Evolutionary conservation across 352 stramenopile genomes (phyloP).

Genomic region (Phytophthora palmivora): DNA sequence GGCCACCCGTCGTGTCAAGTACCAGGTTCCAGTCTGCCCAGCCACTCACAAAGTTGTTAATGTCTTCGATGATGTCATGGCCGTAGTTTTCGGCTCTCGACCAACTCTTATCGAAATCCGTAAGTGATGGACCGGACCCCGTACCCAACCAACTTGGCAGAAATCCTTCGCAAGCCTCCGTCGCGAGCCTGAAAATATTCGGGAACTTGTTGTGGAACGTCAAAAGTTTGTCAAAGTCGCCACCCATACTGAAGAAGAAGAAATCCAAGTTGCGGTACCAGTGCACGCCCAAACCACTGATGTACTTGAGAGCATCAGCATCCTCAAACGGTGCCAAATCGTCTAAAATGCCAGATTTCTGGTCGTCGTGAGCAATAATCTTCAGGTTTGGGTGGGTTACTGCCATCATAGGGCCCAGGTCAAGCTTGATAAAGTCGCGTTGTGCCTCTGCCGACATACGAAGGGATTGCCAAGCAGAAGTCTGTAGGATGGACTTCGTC

Average conservation of each 20-base stretch:
- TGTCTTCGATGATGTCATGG: conserved; percentile 84
- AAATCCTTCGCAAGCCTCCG: conserved; percentile 80
- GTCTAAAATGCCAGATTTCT: conserved; percentile 67
- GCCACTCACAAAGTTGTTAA: conserved; percentile 68
- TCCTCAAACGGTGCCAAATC: conserved; percentile 53
- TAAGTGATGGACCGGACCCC: conserved; percentile 50
- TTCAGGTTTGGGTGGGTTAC: conserved; percentile 78
- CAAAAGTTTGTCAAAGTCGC: conserved; percentile 58
- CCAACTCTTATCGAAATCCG: conserved; percentile 59
- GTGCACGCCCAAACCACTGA: conserved; percentile 88
- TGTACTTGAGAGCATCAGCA: conserved; percentile 64
- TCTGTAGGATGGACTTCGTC: conserved; percentile 50
- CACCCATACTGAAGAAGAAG: conserved; percentile 40
- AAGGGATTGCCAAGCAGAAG: conserved; percentile 69
- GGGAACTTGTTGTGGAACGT: conserved; percentile 66
- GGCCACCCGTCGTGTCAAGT: conserved; percentile 61
- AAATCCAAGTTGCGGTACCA: conserved; percentile 86
- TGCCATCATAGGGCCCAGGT: conserved; percentile 76
- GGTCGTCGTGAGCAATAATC: conserved; percentile 87
- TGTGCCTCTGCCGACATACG: conserved; percentile 55
- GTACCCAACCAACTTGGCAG: conserved; percentile 56
- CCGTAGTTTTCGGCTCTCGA: conserved; percentile 73
- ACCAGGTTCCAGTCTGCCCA: conserved; percentile 90
- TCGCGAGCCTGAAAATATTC: conserved; percentile 82
- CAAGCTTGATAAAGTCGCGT: conserved; percentile 80